phyloP scores from a whole-genome alignment of 106 monocot species.

The Platanthera guangdongensis region DNA sequence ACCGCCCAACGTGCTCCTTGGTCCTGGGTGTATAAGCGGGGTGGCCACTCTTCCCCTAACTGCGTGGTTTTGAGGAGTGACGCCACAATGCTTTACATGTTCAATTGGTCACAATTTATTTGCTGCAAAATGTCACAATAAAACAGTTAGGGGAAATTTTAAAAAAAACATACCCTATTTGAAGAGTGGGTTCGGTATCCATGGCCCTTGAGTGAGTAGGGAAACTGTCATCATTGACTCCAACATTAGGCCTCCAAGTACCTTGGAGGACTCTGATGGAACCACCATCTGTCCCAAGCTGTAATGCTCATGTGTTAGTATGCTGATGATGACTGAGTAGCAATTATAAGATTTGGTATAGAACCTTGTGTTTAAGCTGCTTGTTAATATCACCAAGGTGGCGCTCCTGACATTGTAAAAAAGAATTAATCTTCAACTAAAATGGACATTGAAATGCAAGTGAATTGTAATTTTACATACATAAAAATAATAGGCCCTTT shows the following conservation, averaged over 20 bases:
- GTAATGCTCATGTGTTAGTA: neutral
- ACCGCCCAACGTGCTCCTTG: too few species aligned
- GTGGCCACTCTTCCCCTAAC: too few species aligned
- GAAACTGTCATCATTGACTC: neutral
- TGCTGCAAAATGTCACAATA: too few species aligned
- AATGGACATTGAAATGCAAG: too few species aligned
- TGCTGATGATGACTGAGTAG: neutral
- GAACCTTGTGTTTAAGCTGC: conserved; percentile 9
- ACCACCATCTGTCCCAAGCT: conserved; percentile 4
- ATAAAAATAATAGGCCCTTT: too few species aligned
- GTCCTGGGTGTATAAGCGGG: too few species aligned
- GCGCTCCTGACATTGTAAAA: conserved; percentile 5
- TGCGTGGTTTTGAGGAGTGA: too few species aligned
- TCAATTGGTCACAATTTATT: too few species aligned
- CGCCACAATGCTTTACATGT: too few species aligned
- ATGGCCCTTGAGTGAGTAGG: neutral
- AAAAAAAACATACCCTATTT: conserved; percentile 7
- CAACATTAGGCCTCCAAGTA: neutral
- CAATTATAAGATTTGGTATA: neutral
- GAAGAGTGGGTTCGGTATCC: conserved; percentile 6
- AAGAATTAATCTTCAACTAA: neutral
- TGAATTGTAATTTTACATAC: too few species aligned
- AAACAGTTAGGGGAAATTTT: too few species aligned
- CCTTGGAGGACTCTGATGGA: neutral
- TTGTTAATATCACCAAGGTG: conserved; percentile 9